Conservation (phyloP, 345 rosid species). For the Heritiera littoralis region DNA sequence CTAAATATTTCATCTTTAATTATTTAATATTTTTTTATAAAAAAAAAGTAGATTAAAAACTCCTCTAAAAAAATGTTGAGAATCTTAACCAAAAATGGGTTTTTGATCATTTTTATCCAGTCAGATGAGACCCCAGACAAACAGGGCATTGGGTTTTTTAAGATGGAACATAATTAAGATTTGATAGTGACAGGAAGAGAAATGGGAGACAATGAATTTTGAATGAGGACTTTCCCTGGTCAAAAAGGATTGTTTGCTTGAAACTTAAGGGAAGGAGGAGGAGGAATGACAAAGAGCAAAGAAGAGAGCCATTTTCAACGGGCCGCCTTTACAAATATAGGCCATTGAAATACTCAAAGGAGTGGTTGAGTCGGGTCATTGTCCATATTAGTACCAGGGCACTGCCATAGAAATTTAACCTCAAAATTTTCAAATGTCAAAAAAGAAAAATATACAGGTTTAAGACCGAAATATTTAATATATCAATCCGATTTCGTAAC, state of each 20-base stretch:
- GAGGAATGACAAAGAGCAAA: not conserved
- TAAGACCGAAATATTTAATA: no score
- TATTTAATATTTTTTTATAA: no score
- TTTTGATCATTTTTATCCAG: no score
- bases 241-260: constrained; percentile 30
- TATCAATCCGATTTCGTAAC: no score
- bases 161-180: not conserved
- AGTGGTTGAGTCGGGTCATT: no score
- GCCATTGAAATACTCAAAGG: not conserved
- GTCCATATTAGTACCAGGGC: no score
- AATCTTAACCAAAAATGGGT: no score
- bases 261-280: constrained; percentile 8
- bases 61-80: no score
- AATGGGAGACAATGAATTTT: not conserved
- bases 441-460: no score
- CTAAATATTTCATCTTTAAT: no score
- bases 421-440: no score
- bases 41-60: no score
- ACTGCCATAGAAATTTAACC: not conserved
- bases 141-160: not conserved
- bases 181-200: not conserved
- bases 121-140: not conserved
- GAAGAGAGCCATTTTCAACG: constrained; percentile 4
- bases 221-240: constrained; percentile 25
- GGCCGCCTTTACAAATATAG: not conserved